Percentiles rank a stretch among this genome's conserved stretches.
phyloP scores from a whole-genome alignment of 83 land plant species.

The Picea abies region DNA sequence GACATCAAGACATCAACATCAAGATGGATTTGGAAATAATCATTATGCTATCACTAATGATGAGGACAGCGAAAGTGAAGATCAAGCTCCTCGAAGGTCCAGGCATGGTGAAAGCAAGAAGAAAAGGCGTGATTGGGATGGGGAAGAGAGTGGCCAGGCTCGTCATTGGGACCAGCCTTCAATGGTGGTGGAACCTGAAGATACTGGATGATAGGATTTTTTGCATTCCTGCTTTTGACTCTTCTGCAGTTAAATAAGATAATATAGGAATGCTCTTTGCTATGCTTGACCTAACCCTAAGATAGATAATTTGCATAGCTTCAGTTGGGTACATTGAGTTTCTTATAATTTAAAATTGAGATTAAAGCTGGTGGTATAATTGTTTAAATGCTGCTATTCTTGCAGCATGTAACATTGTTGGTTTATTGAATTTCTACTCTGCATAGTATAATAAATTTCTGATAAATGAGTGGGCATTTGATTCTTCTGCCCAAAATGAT shows the following conservation, averaged over 20 bases:
- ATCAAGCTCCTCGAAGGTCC: slow-evolving; percentile 93
- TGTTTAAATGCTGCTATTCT: slow-evolving; percentile 4
- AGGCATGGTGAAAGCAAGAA: slow-evolving; percentile 92
- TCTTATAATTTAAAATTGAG: slow-evolving; percentile 8
- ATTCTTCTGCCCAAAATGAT: slow-evolving; percentile 9
- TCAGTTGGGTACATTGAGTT: slow-evolving; percentile 8
- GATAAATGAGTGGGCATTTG: not conserved
- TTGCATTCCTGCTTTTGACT: not conserved
- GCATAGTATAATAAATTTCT: not conserved
- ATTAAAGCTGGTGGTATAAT: slow-evolving; percentile 6
- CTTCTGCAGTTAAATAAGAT: slow-evolving; percentile 9
- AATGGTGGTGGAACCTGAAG: slow-evolving; percentile 12
- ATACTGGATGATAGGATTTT: slow-evolving; percentile 8
- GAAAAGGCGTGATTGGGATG: slow-evolving; percentile 50
- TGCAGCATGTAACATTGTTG: slow-evolving; percentile 9
- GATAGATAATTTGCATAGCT: slow-evolving; percentile 7
- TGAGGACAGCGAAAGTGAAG: slow-evolving; percentile 97
- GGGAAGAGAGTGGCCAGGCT: slow-evolving; percentile 40
- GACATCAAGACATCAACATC: slow-evolving; percentile 26
- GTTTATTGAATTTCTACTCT: slow-evolving; percentile 1
- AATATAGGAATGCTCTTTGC: slow-evolving; percentile 4
- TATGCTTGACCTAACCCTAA: slow-evolving; percentile 1
- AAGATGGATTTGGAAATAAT: slow-evolving; percentile 20
- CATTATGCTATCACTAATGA: slow-evolving; percentile 35
- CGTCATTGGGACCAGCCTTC: slow-evolving; percentile 26